Base-by-base conservation (phyloP, 2,329 filamentous ascomycete species). In the Ceratocystiopsis minuta region DNA sequence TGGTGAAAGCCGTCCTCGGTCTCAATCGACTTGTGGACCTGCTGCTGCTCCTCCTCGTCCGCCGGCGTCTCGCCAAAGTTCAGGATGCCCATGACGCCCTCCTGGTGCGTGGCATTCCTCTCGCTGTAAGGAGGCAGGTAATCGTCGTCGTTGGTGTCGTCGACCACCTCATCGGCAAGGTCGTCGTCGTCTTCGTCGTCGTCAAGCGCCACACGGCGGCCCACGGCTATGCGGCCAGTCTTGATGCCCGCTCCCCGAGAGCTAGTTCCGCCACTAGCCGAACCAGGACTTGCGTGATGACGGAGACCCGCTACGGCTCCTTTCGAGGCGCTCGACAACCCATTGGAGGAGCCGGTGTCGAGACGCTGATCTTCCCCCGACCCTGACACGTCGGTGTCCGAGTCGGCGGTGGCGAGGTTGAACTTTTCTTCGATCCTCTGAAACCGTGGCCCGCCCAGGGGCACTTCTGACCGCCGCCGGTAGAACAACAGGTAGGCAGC, bases 401-500 rank as follows among this genome's bases (percentile, higher is more conserved):
- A 55, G 7, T 54, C 65, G 48, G 62, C 63, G 39, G 60, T 56
- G 20, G 58, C 56, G 41, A 3, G 11, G 31, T 32, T 14, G 53
- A 72, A 81, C 43, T 69, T 66, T 41, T 77, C 70, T 42, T 83
- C 66, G 39, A 94, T 75, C 49, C 78, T 66, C 50, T 78, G 71
- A 46, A 95, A 78, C 40, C 71, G 71, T 37, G 78, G 69, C 20
- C 87, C 87, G 44, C 90, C 90, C 49, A 98, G 74, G 48, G 85
- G 81, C 47, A 60, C 61, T 9, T 72, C 67, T 6, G 85, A 84
- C 48, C 85, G 80, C 44, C 90, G 81, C 35, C 90, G 83, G 62
- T 98, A 98, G 66, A 98, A 98, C 32, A 98, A 68, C 12, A 98
- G 70, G 59, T 98, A 98, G 0, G 90, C 90, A 16, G 81, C 78